Conservation (phyloP, 2,329 filamentous ascomycete genomes). For the Ambrosiella xylebori region DNA sequence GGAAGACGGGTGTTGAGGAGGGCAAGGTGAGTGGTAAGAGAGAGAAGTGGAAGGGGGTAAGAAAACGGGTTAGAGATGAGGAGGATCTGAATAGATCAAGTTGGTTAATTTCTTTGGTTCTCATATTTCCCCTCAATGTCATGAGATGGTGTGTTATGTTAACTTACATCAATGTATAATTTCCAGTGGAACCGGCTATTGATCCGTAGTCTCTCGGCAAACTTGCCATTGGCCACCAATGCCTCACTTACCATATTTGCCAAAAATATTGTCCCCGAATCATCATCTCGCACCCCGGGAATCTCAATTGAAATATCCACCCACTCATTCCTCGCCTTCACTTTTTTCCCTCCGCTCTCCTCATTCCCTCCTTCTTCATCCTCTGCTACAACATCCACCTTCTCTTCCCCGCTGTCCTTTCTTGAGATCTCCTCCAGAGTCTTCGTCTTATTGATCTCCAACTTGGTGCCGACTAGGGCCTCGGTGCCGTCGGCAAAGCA, state of each 20-base stretch:
- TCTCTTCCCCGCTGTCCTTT: conserved; percentile 8
- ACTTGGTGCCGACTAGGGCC: conserved; percentile 88
- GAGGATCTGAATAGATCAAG: conserved; percentile 44
- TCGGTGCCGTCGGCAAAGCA: conserved; percentile 93
- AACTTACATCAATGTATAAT: conserved; percentile 79
- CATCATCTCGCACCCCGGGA: conserved; percentile 77
- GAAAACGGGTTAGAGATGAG: conserved; percentile 85
- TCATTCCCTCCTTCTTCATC: conserved; percentile 16
- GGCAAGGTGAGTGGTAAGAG: conserved; percentile 82
- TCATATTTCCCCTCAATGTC: not conserved
- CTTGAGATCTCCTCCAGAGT: conserved; percentile 16
- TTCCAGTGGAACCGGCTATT: conserved; percentile 93
- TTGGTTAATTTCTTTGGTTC: not conserved
- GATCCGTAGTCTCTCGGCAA: conserved; percentile 61
- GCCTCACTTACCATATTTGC: conserved; percentile 79
- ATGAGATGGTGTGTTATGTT: not conserved
- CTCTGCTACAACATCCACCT: no score
- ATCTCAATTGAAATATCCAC: conserved; percentile 85
- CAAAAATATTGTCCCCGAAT: conserved; percentile 73
- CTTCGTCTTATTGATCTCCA: conserved; percentile 66
- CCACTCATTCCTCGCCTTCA: conserved; percentile 46
- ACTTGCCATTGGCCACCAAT: conserved; percentile 53
- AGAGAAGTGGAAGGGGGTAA: conserved; percentile 83
- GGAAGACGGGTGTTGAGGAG: conserved; percentile 77
- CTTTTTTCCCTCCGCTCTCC: conserved; percentile 20